Evolutionary conservation across 495 filamentous ascomycete genomes (phyloP).

Genomic region (Penicillium psychrofluorescens): DNA sequence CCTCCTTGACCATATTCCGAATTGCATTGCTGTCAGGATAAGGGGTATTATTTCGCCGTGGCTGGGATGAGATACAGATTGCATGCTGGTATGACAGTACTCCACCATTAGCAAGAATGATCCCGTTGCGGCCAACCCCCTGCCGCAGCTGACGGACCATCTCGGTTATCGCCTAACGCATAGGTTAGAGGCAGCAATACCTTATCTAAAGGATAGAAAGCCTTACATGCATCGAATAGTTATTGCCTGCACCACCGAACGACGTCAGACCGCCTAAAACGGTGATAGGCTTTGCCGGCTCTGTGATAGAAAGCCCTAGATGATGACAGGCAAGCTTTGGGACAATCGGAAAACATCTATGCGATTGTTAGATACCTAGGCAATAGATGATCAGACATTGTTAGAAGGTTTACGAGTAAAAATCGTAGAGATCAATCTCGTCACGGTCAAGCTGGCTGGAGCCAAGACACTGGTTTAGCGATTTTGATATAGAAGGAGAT

Average conservation of each 20-base stretch:
- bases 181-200: too few relatives aligned
- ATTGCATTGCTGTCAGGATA: conserved; percentile 37
- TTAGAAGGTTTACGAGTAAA: conserved; percentile 38
- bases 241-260: conserved; percentile 54
- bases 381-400: too few relatives aligned
- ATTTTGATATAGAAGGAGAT: conserved; percentile 41
- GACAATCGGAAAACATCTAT: conserved; percentile 50
- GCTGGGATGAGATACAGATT: conserved; percentile 37
- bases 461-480: conserved; percentile 36
- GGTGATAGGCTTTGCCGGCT: conserved; percentile 39
- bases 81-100: conserved; percentile 47
- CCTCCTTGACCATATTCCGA: conserved; percentile 16
- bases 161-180: conserved; percentile 36
- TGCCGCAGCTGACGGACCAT: conserved; percentile 38
- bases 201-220: too few relatives aligned
- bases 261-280: conserved; percentile 50
- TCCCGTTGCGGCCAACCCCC: conserved; percentile 30
- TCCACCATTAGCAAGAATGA: conserved; percentile 51
- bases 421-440: conserved; percentile 46
- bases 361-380: neutral
- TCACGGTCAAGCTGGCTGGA: conserved; percentile 24
- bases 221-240: conserved; percentile 52
- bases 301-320: conserved; percentile 35
- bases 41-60: conserved; percentile 19
- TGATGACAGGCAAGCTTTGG: conserved; percentile 50